Base-by-base conservation (phyloP, 805 yeast genomes). In the Yamadazyma paraphyllophila region DNA sequence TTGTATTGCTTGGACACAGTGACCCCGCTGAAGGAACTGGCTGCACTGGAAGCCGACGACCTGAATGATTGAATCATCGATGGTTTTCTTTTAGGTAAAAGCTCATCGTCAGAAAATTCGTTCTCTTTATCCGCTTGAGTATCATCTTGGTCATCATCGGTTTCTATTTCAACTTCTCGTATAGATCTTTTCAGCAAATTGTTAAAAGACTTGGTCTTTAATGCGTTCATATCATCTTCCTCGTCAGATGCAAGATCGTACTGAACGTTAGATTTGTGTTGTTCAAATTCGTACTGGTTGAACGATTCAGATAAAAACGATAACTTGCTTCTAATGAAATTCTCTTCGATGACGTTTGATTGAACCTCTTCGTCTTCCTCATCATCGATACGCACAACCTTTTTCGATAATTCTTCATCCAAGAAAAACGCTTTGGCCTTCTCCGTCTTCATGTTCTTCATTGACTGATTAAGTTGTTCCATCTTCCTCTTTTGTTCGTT, bases 371-470 rank as follows among this genome's bases (percentile, higher is more conserved):
- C 38, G 10, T 54, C 61, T 11, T 55, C 54, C 25, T 42, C 56
- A 29, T 50, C 56, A 9, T 56, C 63, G 7, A 65, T 60, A 7
- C 61, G 63, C 10, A 47, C 49, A 3, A 51, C 55, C 27, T 30
- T 46, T 13, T 41, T 31, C 5, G 37, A 30, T 24, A 59, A 58
- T 16, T 56, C 58, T 9, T 56, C 59, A 59, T 63, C 43, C 31
- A 79, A 80, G 57, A 82, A 85, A 55, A 86, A 86, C 0, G 92
- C 88, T 52, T 74, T 73, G 2, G 86, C 69, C 52, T 75, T 82
- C 11, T 79, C 78, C 53, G 78, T 78, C 43, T 76, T 73, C 0
- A 80, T 66, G 43, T 80, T 54, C 31, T 62, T 66, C 42, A 66
- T 67, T 30, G 70, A 58, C 43, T 74, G 70, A 46, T 71, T 74